Base-by-base conservation (phyloP, 148 eudicot genomes). In the Rhododendron kiyosumense region DNA sequence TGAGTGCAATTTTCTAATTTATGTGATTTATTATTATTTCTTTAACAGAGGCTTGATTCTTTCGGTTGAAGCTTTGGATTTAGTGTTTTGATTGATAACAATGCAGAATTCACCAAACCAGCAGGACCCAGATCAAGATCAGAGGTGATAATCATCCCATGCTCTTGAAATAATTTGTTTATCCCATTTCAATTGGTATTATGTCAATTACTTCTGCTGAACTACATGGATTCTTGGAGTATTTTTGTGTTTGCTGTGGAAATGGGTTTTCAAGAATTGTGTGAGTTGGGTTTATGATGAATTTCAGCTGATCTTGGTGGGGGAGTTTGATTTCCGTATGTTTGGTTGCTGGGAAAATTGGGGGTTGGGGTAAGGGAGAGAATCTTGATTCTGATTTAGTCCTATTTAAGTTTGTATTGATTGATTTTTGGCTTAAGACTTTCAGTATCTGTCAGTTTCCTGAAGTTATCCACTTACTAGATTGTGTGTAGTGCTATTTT, bases 111-210 rank as follows among this genome's bases (percentile, higher is more conserved):
- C 80, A 20, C 48, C 67, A 28, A 51, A 84, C 67, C 85, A 32
- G 48, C 65, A 12, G 52, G 67, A 79, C 43, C 65, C 76, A 63
- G 83, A 79, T 85, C 83, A 67, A 80, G 84, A 85, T 85, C 87
- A 10, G 78, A 79, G 87, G 87, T 85, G 59, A 46, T 10, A 78
- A 49, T 84, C 75, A 17, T 26, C 36, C 1, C 49, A 7, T 85
- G 15, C 38, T 49, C 36, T 43, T 22, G 1, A 57, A 15, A 36
- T 52, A 34, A 38, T 76, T 78, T 43, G 20, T 12, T 30, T 78
- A 12, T 43, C 1, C 20, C 30, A 10, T 43, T 63, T 28, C 28
- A 59, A 7, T 48, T 63, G 24, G 11, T 73, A 1, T 46, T 30
- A 26, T 57, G 24, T 49, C 34, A 34, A 51, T 51, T 51, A 12